Base-by-base conservation (phyloP, 2,329 filamentous ascomycete genomes). In the Teratosphaeria epicoccoides region DNA sequence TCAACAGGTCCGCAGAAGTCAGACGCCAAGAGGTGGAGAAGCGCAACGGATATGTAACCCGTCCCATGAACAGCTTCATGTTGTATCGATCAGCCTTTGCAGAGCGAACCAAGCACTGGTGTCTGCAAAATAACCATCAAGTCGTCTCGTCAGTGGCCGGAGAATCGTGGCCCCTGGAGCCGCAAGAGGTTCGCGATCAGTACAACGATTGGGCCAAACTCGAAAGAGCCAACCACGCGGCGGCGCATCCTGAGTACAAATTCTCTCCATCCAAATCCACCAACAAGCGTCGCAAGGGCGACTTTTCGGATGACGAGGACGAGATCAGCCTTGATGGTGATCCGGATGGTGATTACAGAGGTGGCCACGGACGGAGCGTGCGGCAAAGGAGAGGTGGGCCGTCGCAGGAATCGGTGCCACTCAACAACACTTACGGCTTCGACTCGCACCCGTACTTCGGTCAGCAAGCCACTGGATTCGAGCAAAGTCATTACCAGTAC, bases 61-160 rank as follows among this genome's bases (percentile, higher is more conserved):
- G 93, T 25, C 90, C 93, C 2, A 95, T 96, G 85, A 98, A 98
- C 68, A 91, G 88, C 0, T 98, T 97, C 73, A 95, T 98, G 85
- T 76, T 98, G 48, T 98, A 98, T 68, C 85, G 93, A 43, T 95
- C 93, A 59, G 88, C 88, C 6, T 96, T 88, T 65, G 87, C 94
- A 54, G 87, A 93, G 55, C 78, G 89, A 26, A 88, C 87, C 53
- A 95, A 95, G 69, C 76, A 80, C 49, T 87, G 83, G 76, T 87
- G 86, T 61, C 74, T 81, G 12, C 83, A 93, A 62, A 91, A 93
- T 68, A 96, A 97, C 70, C 91, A 98, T 68, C 91, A 98, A 68
- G 75, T 93, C 29, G 86, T 97, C 24, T 97, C 91, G 1, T 82
- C 83, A 45, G 81, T 93, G n/a, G 88, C 88, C 52, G 93, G 90